These are phyloP conservation scores for Cryptococcus sp. DNA, from an alignment of 1,284 basidiomycete genomes.

Conservation along the genomic window DNA sequence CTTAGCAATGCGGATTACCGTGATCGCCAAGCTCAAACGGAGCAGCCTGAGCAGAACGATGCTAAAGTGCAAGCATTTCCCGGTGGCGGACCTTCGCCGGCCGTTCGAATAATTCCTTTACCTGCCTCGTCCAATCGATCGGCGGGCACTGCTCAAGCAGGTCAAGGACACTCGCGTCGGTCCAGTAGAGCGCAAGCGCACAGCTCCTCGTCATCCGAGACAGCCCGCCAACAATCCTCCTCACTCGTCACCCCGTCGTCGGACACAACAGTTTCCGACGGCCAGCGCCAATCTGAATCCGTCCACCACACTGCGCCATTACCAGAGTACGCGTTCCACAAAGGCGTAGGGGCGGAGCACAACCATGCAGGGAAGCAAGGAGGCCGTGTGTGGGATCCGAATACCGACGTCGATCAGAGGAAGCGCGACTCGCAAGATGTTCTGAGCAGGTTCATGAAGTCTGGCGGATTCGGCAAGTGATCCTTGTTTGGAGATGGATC, in stretches of 20 bases:
- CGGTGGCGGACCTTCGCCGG: slow-evolving; percentile 23
- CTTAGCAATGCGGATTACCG: slow-evolving; percentile 26
- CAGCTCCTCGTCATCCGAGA: slow-evolving; percentile 13
- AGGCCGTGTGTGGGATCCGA: slow-evolving; percentile 38
- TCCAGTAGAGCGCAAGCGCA: background rate
- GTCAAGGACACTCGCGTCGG: background rate
- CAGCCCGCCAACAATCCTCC: background rate
- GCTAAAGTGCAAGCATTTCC: slow-evolving; percentile 37
- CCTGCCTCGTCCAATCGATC: slow-evolving; percentile 1
- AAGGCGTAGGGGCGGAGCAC: background rate
- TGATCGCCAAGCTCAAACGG: slow-evolving; percentile 42
- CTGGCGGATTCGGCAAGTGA: slow-evolving; percentile 11
- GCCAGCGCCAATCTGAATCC: background rate
- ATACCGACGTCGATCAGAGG: slow-evolving; percentile 39
- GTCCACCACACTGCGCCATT: background rate
- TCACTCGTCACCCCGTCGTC: slow-evolving; percentile 10
- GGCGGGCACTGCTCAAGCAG: background rate
- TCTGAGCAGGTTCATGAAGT: slow-evolving; percentile 68
- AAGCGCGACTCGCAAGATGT: slow-evolving; percentile 81
- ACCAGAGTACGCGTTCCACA: slow-evolving; percentile 17
- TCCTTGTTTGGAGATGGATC: too few relatives aligned
- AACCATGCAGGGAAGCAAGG: background rate
- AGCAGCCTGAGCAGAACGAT: slow-evolving; percentile 24
- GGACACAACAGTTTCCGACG: slow-evolving; percentile 1
- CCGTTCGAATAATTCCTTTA: slow-evolving; percentile 18